phyloP scores from a whole-genome alignment of 108 stramenopile species.

The Thalassiosira profunda region DNA sequence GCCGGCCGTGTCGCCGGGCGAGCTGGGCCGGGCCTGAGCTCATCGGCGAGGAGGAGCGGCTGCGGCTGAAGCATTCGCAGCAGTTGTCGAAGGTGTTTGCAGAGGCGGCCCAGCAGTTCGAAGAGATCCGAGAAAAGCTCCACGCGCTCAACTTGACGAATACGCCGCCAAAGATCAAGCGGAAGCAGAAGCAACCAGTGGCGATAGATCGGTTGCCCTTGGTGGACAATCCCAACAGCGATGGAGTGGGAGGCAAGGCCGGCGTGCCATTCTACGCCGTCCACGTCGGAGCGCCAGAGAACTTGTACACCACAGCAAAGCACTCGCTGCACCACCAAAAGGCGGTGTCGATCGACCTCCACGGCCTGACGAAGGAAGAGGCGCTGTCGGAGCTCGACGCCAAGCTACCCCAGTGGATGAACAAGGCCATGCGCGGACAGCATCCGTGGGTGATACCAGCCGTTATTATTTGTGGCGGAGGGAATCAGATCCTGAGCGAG shows the following conservation, averaged over 20 bases:
- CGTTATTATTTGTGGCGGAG: constrained; percentile 36
- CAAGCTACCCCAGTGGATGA: constrained; percentile 30
- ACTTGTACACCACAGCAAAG: constrained; percentile 37
- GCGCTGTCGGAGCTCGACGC: constrained; percentile 25
- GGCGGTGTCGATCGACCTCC: constrained; percentile 23
- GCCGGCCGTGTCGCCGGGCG: background rate
- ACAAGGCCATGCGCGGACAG: constrained; percentile 27
- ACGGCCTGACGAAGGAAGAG: constrained; percentile 27
- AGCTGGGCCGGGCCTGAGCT: constrained; percentile 12
- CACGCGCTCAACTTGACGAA: constrained; percentile 14
- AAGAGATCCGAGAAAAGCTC: constrained; percentile 27
- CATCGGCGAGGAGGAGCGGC: constrained; percentile 12
- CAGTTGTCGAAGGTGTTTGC: constrained; percentile 23
- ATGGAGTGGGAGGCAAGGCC: constrained; percentile 39
- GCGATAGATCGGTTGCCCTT: background rate
- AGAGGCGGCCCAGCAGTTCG: constrained; percentile 34
- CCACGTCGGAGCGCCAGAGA: constrained; percentile 36
- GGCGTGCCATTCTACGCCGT: constrained; percentile 27
- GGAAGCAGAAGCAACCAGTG: background rate
- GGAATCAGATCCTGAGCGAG: constrained; percentile 37
- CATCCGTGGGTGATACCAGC: constrained; percentile 42
- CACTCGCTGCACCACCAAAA: background rate
- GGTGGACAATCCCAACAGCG: constrained; percentile 18
- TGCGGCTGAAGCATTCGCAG: constrained; percentile 25
- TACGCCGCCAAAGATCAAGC: constrained; percentile 21